A percentile compares a stretch with the other conserved stretches of the same genome.
Conservation (phyloP, 495 filamentous ascomycete species). For the Penicillium angulare region DNA sequence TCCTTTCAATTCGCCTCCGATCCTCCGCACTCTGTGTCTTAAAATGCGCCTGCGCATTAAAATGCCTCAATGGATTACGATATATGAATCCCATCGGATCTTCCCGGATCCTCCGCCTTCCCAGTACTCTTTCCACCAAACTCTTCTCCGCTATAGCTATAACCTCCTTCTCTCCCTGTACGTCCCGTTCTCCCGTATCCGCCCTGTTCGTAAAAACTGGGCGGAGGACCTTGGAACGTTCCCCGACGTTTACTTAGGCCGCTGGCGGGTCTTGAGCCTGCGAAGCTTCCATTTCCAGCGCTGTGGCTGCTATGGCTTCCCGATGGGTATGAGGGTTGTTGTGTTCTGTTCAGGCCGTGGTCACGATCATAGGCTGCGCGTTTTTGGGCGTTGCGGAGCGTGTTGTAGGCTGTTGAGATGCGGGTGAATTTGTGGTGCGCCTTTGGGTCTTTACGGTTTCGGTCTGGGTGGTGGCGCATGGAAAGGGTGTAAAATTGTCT, state of each 20-base stretch:
- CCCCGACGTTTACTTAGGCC: slow-evolving; percentile 75
- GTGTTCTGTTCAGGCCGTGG: slow-evolving; percentile 34
- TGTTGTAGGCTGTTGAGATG: slow-evolving; percentile 82
- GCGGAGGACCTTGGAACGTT: slow-evolving; percentile 80
- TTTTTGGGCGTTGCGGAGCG: slow-evolving; percentile 68
- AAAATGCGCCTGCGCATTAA: slow-evolving; percentile 66
- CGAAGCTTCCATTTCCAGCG: slow-evolving; percentile 34
- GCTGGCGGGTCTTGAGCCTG: slow-evolving; percentile 71
- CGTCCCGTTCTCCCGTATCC: slow-evolving; percentile 47
- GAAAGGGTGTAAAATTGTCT: slow-evolving; percentile 87
- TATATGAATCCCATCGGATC: slow-evolving; percentile 46
- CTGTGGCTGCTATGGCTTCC: slow-evolving; percentile 41
- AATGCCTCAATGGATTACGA: slow-evolving; percentile 59
- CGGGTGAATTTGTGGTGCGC: slow-evolving; percentile 77
- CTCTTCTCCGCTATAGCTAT: slow-evolving; percentile 12
- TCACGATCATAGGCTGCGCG: slow-evolving; percentile 80
- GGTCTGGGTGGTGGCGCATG: slow-evolving; percentile 91
- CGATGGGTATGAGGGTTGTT: slow-evolving; percentile 31
- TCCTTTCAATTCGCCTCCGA: slow-evolving; percentile 43
- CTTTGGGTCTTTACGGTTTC: slow-evolving; percentile 71
- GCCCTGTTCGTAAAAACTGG: slow-evolving; percentile 78
- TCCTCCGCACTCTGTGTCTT: slow-evolving; percentile 65
- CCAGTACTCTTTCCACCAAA: slow-evolving; percentile 27
- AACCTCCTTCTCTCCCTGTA: slow-evolving; percentile 7
- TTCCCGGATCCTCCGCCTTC: slow-evolving; percentile 22